Conservation (phyloP, 345 rosid genomes). For the Geranium rotundifolium region DNA sequence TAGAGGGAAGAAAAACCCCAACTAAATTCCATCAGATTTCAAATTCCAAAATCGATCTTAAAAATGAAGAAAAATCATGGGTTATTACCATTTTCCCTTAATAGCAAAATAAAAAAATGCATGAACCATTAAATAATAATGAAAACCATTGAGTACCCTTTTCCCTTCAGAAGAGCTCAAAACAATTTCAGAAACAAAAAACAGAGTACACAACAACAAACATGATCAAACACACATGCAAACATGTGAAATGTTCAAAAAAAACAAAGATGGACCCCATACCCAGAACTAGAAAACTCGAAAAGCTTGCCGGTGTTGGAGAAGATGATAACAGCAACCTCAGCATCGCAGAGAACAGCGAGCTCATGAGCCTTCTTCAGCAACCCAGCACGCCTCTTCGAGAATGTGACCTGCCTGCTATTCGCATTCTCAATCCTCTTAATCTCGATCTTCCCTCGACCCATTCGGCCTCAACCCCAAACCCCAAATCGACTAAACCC, state of each 20-base stretch:
- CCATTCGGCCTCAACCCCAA: slow-evolving; percentile 58
- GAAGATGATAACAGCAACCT: slow-evolving; percentile 88
- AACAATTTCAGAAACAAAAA: too few species aligned
- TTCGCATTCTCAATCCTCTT: slow-evolving; percentile 89
- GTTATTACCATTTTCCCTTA: too few species aligned
- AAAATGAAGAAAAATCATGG: too few species aligned
- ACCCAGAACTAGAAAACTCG: slow-evolving; percentile 78
- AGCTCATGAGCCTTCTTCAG: slow-evolving; percentile 86
- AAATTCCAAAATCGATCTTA: too few species aligned
- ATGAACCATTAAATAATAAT: too few species aligned
- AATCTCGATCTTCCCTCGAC: slow-evolving; percentile 91
- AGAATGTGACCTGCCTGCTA: slow-evolving; percentile 95
- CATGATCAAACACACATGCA: not conserved
- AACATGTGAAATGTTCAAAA: not conserved
- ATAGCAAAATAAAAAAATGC: too few species aligned
- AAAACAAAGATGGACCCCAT: slow-evolving; percentile 1
- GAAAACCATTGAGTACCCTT: too few species aligned
- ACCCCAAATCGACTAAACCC: slow-evolving; percentile 2
- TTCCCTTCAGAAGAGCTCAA: too few species aligned
- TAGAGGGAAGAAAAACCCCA: too few species aligned
- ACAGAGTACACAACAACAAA: not conserved
- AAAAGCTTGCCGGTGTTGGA: slow-evolving; percentile 88
- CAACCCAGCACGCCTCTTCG: slow-evolving; percentile 82
- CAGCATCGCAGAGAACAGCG: slow-evolving; percentile 84
- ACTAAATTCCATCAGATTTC: too few species aligned